These are phyloP conservation scores for Paxillus involutus DNA, from an alignment of 768 basidiomycete species.

Conservation along the genomic window DNA sequence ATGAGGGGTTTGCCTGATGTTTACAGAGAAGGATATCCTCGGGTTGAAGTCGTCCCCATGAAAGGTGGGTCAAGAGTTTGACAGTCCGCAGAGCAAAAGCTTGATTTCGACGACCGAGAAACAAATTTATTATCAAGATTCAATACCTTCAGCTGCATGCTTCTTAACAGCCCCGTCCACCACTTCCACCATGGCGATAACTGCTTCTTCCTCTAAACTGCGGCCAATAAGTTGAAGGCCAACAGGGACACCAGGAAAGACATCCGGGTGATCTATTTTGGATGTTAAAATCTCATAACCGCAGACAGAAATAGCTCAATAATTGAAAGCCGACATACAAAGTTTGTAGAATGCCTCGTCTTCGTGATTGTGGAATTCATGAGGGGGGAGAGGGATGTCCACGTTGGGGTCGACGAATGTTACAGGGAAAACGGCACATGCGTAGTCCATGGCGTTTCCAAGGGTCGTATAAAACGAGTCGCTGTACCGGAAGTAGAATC, in stretches of 20 bases:
- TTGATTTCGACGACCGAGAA: too few species aligned
- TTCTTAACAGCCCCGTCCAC: slow-evolving; percentile 39
- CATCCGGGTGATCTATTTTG: slow-evolving; percentile 41
- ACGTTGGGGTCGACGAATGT: slow-evolving; percentile 42
- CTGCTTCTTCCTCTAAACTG: slow-evolving; percentile 52
- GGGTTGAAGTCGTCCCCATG: too few species aligned
- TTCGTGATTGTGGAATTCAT: slow-evolving; percentile 40
- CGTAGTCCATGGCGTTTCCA: slow-evolving; percentile 49
- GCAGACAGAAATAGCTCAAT: not conserved
- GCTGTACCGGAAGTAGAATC: slow-evolving; percentile 25
- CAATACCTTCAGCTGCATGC: not conserved
- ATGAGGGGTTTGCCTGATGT: not conserved
- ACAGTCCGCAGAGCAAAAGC: not conserved
- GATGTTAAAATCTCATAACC: not conserved
- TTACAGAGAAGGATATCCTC: too few species aligned
- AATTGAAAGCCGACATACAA: slow-evolving; percentile 34
- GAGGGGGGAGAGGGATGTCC: slow-evolving; percentile 34
- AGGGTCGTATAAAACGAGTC: slow-evolving; percentile 45
- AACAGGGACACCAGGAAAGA: slow-evolving; percentile 46
- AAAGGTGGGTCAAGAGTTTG: too few species aligned
- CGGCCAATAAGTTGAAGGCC: slow-evolving; percentile 49
- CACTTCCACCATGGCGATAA: slow-evolving; percentile 47
- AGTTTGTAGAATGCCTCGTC: slow-evolving; percentile 45
- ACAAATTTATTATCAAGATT: not conserved
- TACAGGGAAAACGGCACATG: slow-evolving; percentile 46